Percentiles rank a stretch among this genome's conserved stretches.
Conservation (phyloP, 306 rosid genomes). For the Quercus variabilis region DNA sequence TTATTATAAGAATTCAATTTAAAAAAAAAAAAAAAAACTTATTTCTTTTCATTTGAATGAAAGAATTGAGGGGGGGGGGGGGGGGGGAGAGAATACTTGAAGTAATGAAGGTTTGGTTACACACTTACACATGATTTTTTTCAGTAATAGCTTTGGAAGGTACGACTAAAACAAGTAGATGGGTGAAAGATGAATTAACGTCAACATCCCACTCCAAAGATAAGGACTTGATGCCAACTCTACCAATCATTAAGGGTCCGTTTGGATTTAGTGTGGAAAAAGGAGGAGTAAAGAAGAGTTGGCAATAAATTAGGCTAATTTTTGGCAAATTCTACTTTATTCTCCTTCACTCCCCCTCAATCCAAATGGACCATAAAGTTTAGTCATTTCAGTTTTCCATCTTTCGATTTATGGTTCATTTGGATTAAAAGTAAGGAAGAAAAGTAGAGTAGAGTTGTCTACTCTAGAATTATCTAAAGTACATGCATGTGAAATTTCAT, state of each 20-base stretch:
- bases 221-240: conserved; percentile 30
- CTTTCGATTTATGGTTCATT: too few species aligned
- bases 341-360: accelerated
- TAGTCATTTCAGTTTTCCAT: background rate
- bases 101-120: background rate
- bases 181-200: background rate
- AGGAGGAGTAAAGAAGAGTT: too few species aligned
- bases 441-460: too few species aligned
- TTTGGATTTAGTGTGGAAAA: too few species aligned
- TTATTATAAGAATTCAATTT: too few species aligned
- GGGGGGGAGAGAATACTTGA: background rate
- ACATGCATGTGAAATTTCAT: too few species aligned
- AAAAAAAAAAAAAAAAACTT: too few species aligned
- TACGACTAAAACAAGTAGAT: background rate
- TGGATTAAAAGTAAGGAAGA: too few species aligned
- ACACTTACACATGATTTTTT: background rate
- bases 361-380: background rate
- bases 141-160: background rate
- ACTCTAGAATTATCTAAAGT: too few species aligned
- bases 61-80: too few species aligned
- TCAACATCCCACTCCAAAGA: background rate
- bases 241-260: background rate
- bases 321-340: accelerated
- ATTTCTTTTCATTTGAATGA: too few species aligned
- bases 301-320: too few species aligned